Conservation (phyloP, 371 early-diverging fungal genomes). For the Blakeslea trispora region DNA sequence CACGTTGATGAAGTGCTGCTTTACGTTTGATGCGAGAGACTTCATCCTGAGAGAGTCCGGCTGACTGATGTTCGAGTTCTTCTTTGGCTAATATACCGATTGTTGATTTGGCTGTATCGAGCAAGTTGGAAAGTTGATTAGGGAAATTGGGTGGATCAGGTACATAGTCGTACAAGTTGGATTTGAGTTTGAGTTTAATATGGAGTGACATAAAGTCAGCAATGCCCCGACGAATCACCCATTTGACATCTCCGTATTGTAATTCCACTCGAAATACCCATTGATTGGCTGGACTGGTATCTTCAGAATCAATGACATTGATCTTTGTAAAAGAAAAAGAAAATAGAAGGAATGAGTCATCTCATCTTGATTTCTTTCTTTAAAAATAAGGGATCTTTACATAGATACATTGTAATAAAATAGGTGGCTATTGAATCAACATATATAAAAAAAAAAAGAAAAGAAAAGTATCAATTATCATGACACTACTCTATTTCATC, state of each 20-base stretch:
- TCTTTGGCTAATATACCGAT: slow-evolving; percentile 32
- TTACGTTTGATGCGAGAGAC: slow-evolving; percentile 3
- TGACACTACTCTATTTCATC: too few species aligned
- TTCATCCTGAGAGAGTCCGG: slow-evolving; percentile 4
- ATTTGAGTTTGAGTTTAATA: slow-evolving; percentile 56
- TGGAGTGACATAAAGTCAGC: slow-evolving; percentile 75
- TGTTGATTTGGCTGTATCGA: slow-evolving; percentile 42
- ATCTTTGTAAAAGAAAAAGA: slow-evolving; percentile 31
- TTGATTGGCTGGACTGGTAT: slow-evolving; percentile 36
- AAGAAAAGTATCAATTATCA: too few species aligned
- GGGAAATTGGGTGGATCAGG: slow-evolving; percentile 51
- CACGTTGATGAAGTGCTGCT: slow-evolving; percentile 29
- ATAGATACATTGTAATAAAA: slow-evolving; percentile 40
- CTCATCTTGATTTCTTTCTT: too few species aligned
- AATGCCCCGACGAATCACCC: slow-evolving; percentile 74
- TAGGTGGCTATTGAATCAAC: slow-evolving; percentile 38
- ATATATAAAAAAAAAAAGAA: too few species aligned
- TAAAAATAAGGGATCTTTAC: slow-evolving; percentile 21
- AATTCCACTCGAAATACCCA: slow-evolving; percentile 72
- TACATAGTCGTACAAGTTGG: slow-evolving; percentile 41
- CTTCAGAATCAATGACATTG: slow-evolving; percentile 60
- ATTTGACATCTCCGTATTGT: slow-evolving; percentile 79
- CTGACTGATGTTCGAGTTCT: too few species aligned
- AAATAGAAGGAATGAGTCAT: slow-evolving; percentile 6
- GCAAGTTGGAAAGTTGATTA: slow-evolving; percentile 45